Conservation (phyloP, 2,329 filamentous ascomycete species). For the Microsporum canis region DNA sequence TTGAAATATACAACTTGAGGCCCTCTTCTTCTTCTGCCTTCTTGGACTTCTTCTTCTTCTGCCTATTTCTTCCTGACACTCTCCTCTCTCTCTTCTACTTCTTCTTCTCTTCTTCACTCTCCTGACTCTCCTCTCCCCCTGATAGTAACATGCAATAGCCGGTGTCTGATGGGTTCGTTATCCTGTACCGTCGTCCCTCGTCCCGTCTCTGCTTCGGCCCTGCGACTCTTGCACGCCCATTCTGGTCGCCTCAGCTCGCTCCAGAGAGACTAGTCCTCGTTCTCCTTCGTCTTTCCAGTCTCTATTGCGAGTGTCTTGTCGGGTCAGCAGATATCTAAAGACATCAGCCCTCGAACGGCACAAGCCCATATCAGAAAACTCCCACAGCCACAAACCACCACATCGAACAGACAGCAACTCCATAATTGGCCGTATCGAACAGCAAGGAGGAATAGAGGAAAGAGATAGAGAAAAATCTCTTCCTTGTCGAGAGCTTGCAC, state of each 20-base stretch:
- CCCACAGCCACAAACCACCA: not conserved
- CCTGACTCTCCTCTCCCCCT: not conserved
- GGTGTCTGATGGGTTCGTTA: conserved; percentile 26
- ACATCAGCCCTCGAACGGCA: no score
- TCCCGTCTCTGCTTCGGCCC: conserved; percentile 37
- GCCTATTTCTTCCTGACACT: not conserved
- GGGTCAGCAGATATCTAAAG: no score
- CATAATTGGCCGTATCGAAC: not conserved
- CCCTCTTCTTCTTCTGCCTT: conserved; percentile 16
- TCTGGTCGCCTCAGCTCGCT: conserved; percentile 31
- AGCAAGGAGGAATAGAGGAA: not conserved
- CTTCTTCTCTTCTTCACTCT: conserved; percentile 23
- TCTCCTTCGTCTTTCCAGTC: no score
- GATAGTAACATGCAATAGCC: conserved; percentile 25
- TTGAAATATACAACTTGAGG: no score
- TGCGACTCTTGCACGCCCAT: conserved; percentile 42
- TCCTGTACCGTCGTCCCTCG: conserved; percentile 21
- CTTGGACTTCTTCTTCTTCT: conserved; percentile 27
- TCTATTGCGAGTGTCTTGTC: no score
- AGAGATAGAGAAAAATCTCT: not conserved
- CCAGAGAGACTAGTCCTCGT: conserved; percentile 12
- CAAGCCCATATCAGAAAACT: not conserved
- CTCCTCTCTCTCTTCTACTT: conserved; percentile 19
- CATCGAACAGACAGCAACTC: not conserved
- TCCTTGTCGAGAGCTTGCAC: not conserved